phyloP scores from a whole-genome alignment of 768 basidiomycete species.

The Mycena sanguinolenta region DNA sequence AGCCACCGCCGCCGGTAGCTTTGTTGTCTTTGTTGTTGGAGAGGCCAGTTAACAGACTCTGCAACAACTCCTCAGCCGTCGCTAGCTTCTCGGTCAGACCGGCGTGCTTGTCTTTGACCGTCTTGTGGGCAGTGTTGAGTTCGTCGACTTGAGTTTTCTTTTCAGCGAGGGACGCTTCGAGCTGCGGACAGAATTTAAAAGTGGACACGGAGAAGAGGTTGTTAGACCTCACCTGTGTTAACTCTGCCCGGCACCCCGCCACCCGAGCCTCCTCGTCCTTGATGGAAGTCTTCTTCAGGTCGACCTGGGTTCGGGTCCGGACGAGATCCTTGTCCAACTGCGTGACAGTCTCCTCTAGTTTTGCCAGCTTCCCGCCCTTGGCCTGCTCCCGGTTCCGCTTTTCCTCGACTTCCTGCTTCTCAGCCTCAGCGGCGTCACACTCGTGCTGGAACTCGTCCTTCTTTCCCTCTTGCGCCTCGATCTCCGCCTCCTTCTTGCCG shows the following conservation, averaged over 20 bases:
- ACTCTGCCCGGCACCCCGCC: conserved; percentile 63
- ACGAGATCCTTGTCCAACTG: conserved; percentile 84
- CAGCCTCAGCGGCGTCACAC: conserved; percentile 74
- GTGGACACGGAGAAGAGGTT: neutral
- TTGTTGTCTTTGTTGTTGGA: conserved; percentile 76
- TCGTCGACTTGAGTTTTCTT: conserved; percentile 73
- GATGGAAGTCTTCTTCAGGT: conserved; percentile 82
- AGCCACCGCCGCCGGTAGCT: conserved; percentile 82
- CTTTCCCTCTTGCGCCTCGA: conserved; percentile 60
- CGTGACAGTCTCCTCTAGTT: conserved; percentile 84
- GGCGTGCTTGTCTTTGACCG: conserved; percentile 79
- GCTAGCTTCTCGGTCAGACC: conserved; percentile 70
- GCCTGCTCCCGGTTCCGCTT: conserved; percentile 88
- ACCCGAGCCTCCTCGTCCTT: conserved; percentile 82
- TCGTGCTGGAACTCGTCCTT: conserved; percentile 65
- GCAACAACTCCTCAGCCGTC: conserved; percentile 92
- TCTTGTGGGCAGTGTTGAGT: conserved; percentile 66
- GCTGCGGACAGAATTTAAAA: conserved; percentile 52
- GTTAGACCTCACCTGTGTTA: conserved; percentile 67
- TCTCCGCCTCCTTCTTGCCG: conserved; percentile 61
- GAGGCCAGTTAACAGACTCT: conserved; percentile 93
- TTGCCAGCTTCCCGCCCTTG: conserved; percentile 93
- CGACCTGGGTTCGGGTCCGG: conserved; percentile 87
- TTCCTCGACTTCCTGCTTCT: conserved; percentile 74
- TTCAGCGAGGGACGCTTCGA: conserved; percentile 65